Evolutionary conservation across 2,329 filamentous ascomycete species (phyloP), one percentile per base, ranked within the genome.

Genomic region (Apiospora phragmitis): DNA sequence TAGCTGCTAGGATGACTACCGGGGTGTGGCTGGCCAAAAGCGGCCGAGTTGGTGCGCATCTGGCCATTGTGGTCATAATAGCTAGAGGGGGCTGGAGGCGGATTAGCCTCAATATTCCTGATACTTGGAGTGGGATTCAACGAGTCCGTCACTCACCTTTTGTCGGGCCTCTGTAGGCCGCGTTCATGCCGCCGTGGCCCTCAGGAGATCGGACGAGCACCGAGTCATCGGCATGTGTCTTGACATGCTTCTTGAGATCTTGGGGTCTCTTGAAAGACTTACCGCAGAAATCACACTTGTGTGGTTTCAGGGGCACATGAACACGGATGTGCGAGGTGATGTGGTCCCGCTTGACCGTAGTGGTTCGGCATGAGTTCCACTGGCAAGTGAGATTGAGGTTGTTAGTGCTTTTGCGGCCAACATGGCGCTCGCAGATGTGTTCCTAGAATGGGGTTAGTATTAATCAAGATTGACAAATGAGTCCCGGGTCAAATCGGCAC

Each of bases 251-350:
- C 90, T 99, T 98, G 78, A 99, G 83, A 85, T 99, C 96, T 85
- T 99, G 96, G 2, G 96, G 96, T 43, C 96, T 93, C 90, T 99
- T 99, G 89, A 99, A 99, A 1, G 95, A 95, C 87, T 99, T 99
- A 80, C 94, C 94, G 80, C 96, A 99, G 84, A 98, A 97, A 80
- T 98, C 95, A 83, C 96, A 99, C 84, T 98, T 98, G 86, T 99
- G 96, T 75, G 96, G 96, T 88, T 99, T 99, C 72, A 99, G 87
- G 0, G 96, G 96, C n/a, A 99, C 95, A 81, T 99, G 96, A 69
- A 98, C 96, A 74, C 96, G 94, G 77, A 99, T 98, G 83, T 99
- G 96, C 68, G 96, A 98, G 68, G 96, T 99, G 83, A 99, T 99
- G 85, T 99, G 96, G 79, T 98, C 96, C 78, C 96, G 94, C 88